phyloP scores from a whole-genome alignment of 805 yeast species.

The Candida namnaoensis region DNA sequence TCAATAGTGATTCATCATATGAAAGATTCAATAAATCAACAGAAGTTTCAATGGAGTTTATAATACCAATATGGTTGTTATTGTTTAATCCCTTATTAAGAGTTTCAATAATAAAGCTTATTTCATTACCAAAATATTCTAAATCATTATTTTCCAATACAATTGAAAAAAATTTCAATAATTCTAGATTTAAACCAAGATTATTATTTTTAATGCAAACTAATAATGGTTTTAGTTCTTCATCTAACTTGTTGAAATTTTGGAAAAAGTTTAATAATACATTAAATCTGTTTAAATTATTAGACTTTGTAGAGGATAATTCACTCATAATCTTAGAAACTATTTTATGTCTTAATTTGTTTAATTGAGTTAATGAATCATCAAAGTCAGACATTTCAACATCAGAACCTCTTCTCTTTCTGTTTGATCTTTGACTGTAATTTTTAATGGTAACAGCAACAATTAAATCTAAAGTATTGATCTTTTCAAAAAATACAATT shows the following conservation, averaged over 20 bases:
- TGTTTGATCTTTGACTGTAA: slow-evolving; percentile 14
- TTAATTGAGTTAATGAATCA: slow-evolving; percentile 14
- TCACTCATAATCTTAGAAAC: slow-evolving; percentile 17
- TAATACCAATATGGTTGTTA: slow-evolving; percentile 24
- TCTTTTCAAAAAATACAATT: slow-evolving; percentile 40
- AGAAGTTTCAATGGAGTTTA: slow-evolving; percentile 24
- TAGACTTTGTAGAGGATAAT: slow-evolving; percentile 16
- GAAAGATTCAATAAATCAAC: slow-evolving; percentile 16
- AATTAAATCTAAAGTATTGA: slow-evolving; percentile 34
- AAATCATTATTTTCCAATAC: slow-evolving; percentile 23
- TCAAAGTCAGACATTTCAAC: slow-evolving; percentile 27
- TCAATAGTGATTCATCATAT: slow-evolving; percentile 10
- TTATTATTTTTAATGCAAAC: slow-evolving; percentile 15
- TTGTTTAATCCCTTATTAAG: slow-evolving; percentile 23
- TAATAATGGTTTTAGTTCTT: slow-evolving; percentile 13
- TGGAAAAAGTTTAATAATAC: slow-evolving; percentile 17
- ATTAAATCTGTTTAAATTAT: slow-evolving; percentile 13
- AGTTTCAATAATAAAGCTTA: slow-evolving; percentile 17
- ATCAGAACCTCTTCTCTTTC: slow-evolving; percentile 27
- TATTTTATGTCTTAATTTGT: slow-evolving; percentile 10
- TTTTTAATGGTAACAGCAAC: slow-evolving; percentile 20
- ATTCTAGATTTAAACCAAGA: slow-evolving; percentile 20
- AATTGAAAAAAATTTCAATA: slow-evolving; percentile 26
- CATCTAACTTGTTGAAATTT: slow-evolving; percentile 11
- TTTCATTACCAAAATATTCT: slow-evolving; percentile 20